phyloP scores from a whole-genome alignment of 345 rosid genomes.

The Populus euphratica region DNA sequence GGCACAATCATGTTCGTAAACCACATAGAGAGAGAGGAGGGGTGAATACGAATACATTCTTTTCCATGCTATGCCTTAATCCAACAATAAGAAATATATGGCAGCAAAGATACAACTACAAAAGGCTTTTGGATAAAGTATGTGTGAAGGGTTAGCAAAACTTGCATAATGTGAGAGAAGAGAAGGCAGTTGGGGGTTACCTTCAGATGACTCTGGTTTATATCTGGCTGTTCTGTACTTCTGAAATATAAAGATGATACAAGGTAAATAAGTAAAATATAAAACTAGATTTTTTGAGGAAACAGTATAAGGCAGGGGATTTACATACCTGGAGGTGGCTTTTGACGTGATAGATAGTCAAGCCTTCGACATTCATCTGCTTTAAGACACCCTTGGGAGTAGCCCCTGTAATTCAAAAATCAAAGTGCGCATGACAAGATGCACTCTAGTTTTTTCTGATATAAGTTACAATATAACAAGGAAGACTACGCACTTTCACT shows the following conservation, averaged over 20 bases:
- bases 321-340: conserved; percentile 83
- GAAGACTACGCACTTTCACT: conserved; percentile 61
- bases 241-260: conserved; percentile 41
- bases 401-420: conserved; percentile 57
- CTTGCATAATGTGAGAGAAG: neutral
- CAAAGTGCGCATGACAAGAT: conserved; percentile 10
- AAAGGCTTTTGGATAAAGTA: neutral
- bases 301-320: conserved; percentile 5
- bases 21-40: neutral
- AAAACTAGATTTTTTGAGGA: neutral
- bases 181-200: conserved; percentile 26
- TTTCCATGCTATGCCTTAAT: neutral
- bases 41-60: neutral
- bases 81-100: neutral
- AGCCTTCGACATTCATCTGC: conserved; percentile 67
- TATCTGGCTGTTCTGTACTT: conserved; percentile 91
- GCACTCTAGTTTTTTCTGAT: neutral
- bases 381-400: conserved; percentile 89
- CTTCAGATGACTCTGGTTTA: conserved; percentile 70
- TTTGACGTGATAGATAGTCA: conserved; percentile 96
- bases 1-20: neutral
- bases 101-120: neutral
- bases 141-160: neutral
- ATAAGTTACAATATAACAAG: conserved; percentile 5
- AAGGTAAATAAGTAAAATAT: conserved; percentile 8